Percentiles rank a stretch among this genome's conserved stretches.
These are phyloP conservation scores for Zelonia costaricensis DNA, from an alignment of 208 protist species.

Conservation along the genomic window DNA sequence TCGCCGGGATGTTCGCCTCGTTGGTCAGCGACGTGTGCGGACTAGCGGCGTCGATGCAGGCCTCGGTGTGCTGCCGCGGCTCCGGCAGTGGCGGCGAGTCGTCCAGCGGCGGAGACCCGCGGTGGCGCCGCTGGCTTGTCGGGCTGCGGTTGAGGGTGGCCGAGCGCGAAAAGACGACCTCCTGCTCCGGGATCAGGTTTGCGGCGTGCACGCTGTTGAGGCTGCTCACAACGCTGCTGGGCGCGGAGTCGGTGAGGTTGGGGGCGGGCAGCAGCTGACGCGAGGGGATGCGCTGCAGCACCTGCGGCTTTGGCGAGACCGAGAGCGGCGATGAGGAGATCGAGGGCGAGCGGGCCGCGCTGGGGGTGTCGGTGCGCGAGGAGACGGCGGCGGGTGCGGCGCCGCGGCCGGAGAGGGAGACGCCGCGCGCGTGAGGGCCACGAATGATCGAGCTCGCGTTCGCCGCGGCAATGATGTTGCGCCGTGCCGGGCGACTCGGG, in stretches of 20 bases:
- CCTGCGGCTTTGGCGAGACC: background rate
- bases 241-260: background rate
- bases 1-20: background rate
- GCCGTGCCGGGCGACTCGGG: background rate
- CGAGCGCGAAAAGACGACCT: background rate
- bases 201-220: background rate
- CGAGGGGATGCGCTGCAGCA: conserved; percentile 5
- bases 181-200: background rate
- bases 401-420: background rate
- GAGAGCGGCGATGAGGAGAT: conserved; percentile 3
- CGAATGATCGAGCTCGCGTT: background rate
- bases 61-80: background rate
- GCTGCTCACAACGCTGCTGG: background rate
- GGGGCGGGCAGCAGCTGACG: background rate
- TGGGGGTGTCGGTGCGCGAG: background rate
- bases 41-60: background rate
- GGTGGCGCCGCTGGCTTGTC: background rate
- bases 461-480: background rate
- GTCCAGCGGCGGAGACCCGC: no score
- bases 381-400: background rate
- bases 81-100: no score
- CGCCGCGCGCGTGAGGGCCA: background rate
- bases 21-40: background rate
- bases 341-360: background rate
- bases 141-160: background rate